These are phyloP conservation scores for Atkinsonella texensis DNA, from an alignment of 2,329 filamentous ascomycete species.

Conservation along the genomic window DNA sequence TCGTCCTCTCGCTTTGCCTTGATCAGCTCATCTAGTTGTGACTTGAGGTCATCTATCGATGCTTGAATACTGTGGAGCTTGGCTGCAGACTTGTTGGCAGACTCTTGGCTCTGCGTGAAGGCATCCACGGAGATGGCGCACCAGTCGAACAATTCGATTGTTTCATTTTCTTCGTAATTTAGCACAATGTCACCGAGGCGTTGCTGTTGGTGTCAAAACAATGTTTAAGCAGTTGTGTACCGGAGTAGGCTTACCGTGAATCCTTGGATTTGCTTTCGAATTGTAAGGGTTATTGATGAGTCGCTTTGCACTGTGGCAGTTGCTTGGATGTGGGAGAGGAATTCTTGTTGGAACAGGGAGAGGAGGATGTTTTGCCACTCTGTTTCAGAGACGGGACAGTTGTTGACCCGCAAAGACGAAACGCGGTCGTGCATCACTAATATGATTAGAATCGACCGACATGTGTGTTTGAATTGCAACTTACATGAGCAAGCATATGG, in stretches of 20 bases:
- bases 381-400: conserved; percentile 41
- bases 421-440: conserved; percentile 46
- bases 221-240: background rate
- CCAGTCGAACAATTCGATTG: conserved; percentile 59
- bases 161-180: conserved; percentile 40
- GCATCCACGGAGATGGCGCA: conserved; percentile 45
- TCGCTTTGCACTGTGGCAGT: conserved; percentile 45
- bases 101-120: conserved; percentile 30
- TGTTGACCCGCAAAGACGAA: conserved; percentile 38
- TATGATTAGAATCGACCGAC: background rate
- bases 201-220: conserved; percentile 36
- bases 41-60: conserved; percentile 44
- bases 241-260: conserved; percentile 45
- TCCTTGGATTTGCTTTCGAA: conserved; percentile 54
- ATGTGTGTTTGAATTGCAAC: conserved; percentile 11
- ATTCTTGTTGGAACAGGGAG: conserved; percentile 40
- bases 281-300: conserved; percentile 42
- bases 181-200: conserved; percentile 54
- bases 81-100: conserved; percentile 29
- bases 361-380: conserved; percentile 56
- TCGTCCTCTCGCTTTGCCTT: conserved; percentile 56
- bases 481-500: conserved; percentile 47
- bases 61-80: conserved; percentile 37
- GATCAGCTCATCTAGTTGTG: conserved; percentile 54
- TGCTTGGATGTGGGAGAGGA: conserved; percentile 42